Base-by-base conservation (phyloP, 169 alveolate species). In the Cryptosporidium tyzzeri region DNA sequence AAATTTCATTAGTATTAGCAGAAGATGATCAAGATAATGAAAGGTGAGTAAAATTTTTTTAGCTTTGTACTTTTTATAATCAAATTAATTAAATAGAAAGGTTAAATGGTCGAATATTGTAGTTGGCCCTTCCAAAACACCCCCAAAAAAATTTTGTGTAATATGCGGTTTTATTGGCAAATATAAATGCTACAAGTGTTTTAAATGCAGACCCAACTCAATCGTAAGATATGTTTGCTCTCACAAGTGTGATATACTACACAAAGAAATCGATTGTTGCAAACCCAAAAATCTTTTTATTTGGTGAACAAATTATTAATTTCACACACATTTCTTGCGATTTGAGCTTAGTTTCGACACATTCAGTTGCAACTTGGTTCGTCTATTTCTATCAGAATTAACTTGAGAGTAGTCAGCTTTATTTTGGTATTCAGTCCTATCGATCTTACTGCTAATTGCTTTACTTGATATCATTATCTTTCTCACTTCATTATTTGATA, bases 141-240 rank as follows among this genome's bases (percentile, higher is more conserved):
- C 89, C 37, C 45, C 69, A 80, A 80, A 65, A 62, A 37, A 62
- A 33, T 80, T 80, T 50, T 80, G 89, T 80, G 68, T 80, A 44
- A 65, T 80, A 18, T 80, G 89, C 67, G 89, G 89, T 44, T 80
- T 69, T 48, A 16, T 80, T 18, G 89, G 89, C 16, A 80, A 39
- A 39, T 80, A 80, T 41, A 80, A 65, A 80, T 80, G 89, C 31
- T 80, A 80, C 62, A 26, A 80, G 45, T 80, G 89, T 55, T 80
- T 39, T 45, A 80, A 59, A 44, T 62, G 80, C 48, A 80, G 70
- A 48, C 75, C 89, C 33, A 80, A 80, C 75, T 48, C 73, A 3
- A 62, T 80, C 62, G 70, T 62, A 62, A 80, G 89, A 80, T 80
- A 80, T 80, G 75, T 80, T 62, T 80, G 89, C 35, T 80, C 89